Base-by-base conservation (phyloP, 2,329 filamentous ascomycete species). In the Leptosphaerulina australis region DNA sequence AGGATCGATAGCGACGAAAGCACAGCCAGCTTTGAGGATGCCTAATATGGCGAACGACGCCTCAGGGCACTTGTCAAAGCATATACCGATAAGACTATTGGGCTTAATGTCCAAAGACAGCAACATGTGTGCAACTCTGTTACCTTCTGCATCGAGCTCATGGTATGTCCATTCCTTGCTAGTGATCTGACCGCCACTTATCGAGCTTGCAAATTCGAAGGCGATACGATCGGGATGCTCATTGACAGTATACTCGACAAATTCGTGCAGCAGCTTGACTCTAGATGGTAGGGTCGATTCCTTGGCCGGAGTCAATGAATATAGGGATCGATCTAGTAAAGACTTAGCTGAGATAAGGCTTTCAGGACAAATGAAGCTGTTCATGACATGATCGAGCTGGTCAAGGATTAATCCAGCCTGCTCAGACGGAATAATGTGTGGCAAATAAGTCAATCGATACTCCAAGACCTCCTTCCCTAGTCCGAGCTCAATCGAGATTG, bases 31-130 rank as follows among this genome's bases (percentile, higher is more conserved):
- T 68, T 96, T 96, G 24, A 95, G 74, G 44, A 94, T 86, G 1
- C 90, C 91, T 1, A 95, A 76, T 29, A 95, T 91, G 0, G 87
- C 82, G 62, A 94, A 90, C 28, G 90, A 92, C 0, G 90, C 91
- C 65, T 93, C 88, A 0, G 91, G 86, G 53, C 87, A 92, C 67
- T 96, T 96, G 47, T 91, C 85, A 63, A 95, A 95, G 65, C 88
- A 91, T 7, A 93, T 80, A 0, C 85, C 90, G 17, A 96, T 78
- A 4, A 92, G 83, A 20, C 76, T 76, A 0, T 88, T 87, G 0
- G 82, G 76, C 0, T 68, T 55, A 0, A 83, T 72, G 2, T 78
- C 80, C 15, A 77, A 70, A 0, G 69, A 59, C 1, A 76, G 66
- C 1, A 96, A 75, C 10, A 92, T 68, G 44, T 87, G 79, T 0